Conservation (phyloP, 2,329 filamentous ascomycete species). For the Aspergillus glaucus region DNA sequence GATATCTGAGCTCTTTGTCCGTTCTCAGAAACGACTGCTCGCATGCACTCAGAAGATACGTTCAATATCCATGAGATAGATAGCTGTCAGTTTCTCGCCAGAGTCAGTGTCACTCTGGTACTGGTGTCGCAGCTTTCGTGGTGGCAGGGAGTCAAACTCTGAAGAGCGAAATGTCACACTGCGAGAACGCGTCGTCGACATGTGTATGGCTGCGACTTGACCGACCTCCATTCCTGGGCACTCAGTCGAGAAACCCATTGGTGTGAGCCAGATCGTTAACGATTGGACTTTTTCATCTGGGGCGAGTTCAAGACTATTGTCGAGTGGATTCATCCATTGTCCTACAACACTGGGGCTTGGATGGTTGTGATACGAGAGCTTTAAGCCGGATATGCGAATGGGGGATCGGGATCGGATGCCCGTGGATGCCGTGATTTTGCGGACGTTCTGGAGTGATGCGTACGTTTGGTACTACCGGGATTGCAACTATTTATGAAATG, state of each 20-base stretch:
- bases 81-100: conserved; percentile 4
- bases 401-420: conserved; percentile 4
- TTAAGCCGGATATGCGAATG: conserved; percentile 4
- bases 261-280: conserved; percentile 5
- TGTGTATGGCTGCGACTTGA: conserved; percentile 3
- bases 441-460: conserved; percentile 5
- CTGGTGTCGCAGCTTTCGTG: not conserved
- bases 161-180: conserved; percentile 2
- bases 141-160: not conserved
- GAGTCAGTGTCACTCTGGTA: conserved; percentile 1
- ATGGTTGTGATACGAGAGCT: conserved; percentile 5
- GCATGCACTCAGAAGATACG: conserved; percentile 1
- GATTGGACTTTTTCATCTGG: conserved; percentile 3
- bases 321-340: conserved; percentile 6
- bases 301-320: conserved; percentile 1
- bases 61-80: conserved; percentile 9
- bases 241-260: not conserved
- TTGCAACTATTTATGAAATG: conserved; percentile 1
- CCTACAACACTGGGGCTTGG: conserved; percentile 5
- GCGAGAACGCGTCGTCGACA: conserved; percentile 2
- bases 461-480: conserved; percentile 5
- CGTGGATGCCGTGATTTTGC: conserved; percentile 4
- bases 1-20: not conserved
- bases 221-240: not conserved
- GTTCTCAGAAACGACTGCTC: conserved; percentile 1